phyloP scores from a whole-genome alignment of 2,329 filamentous ascomycete species.

The Akanthomyces muscarius region DNA sequence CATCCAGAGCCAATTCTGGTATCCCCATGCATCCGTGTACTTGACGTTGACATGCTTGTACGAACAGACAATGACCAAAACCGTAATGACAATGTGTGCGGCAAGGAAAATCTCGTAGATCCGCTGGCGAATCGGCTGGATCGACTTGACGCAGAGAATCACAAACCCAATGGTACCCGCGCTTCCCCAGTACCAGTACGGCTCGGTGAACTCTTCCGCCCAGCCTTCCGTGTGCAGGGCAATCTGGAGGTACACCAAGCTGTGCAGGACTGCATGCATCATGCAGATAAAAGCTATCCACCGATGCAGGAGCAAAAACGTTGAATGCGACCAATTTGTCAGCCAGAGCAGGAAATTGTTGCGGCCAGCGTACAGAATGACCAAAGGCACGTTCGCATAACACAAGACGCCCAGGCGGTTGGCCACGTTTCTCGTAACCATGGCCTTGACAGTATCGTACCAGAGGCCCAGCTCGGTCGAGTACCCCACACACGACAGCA shows the following conservation, averaged over 20 bases:
- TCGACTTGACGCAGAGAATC: slow-evolving; percentile 30
- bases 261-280: slow-evolving; percentile 45
- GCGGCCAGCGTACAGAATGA: slow-evolving; percentile 41
- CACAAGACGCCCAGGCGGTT: slow-evolving; percentile 39
- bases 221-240: slow-evolving; percentile 30
- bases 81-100: slow-evolving; percentile 38
- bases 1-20: slow-evolving; percentile 33
- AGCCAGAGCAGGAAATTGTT: slow-evolving; percentile 47
- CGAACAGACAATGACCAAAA: slow-evolving; percentile 38
- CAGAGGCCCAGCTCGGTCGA: slow-evolving; percentile 27
- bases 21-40: slow-evolving; percentile 38
- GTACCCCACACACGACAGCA: slow-evolving; percentile 31
- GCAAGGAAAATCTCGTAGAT: slow-evolving; percentile 43
- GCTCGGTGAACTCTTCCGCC: slow-evolving; percentile 22
- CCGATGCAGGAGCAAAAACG: slow-evolving; percentile 43
- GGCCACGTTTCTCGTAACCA: slow-evolving; percentile 33
- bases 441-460: slow-evolving; percentile 22
- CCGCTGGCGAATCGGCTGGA: slow-evolving; percentile 34
- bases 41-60: slow-evolving; percentile 39
- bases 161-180: slow-evolving; percentile 34
- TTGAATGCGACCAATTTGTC: slow-evolving; percentile 44
- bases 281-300: slow-evolving; percentile 44
- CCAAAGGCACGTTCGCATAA: slow-evolving; percentile 38
- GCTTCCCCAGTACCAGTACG: slow-evolving; percentile 43
- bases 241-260: slow-evolving; percentile 36